These are phyloP conservation scores for Albatrellus ellisii DNA, from an alignment of 768 basidiomycete species.

Conservation along the genomic window DNA sequence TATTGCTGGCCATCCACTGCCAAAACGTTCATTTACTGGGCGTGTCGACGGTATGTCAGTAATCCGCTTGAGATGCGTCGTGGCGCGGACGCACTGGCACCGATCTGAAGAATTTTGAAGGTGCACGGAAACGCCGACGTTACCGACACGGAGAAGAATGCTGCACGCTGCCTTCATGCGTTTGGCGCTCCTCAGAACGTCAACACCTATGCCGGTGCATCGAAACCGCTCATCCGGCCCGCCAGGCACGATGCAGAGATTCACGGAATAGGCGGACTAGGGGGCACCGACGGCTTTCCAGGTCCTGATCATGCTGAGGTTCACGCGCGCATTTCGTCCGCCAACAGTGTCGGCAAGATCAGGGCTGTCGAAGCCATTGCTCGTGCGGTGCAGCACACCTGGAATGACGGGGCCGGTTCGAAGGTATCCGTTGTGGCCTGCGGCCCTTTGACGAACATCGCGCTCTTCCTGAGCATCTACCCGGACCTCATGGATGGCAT, in stretches of 20 bases:
- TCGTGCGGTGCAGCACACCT: slow-evolving; percentile 33
- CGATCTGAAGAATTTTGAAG: slow-evolving; percentile 22
- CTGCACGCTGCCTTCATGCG: slow-evolving; percentile 62
- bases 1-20: slow-evolving; percentile 61
- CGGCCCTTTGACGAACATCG: slow-evolving; percentile 78
- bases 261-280: slow-evolving; percentile 74
- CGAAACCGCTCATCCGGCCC: slow-evolving; percentile 51
- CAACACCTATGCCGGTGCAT: slow-evolving; percentile 56
- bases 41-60: slow-evolving; percentile 59
- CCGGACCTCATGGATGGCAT: slow-evolving; percentile 41
- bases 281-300: slow-evolving; percentile 72
- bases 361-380: slow-evolving; percentile 63
- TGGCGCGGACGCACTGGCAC: background rate
- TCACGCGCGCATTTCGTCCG: slow-evolving; percentile 25
- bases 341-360: slow-evolving; percentile 23
- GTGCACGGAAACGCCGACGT: slow-evolving; percentile 70
- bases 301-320: slow-evolving; percentile 34
- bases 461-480: slow-evolving; percentile 25
- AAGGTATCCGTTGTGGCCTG: slow-evolving; percentile 62
- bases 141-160: slow-evolving; percentile 54
- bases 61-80: background rate
- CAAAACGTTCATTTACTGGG: slow-evolving; percentile 60
- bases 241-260: slow-evolving; percentile 62
- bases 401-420: slow-evolving; percentile 44
- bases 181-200: slow-evolving; percentile 50